Conservation (phyloP, 306 rosid species). For the Boehmeria nivea region DNA sequence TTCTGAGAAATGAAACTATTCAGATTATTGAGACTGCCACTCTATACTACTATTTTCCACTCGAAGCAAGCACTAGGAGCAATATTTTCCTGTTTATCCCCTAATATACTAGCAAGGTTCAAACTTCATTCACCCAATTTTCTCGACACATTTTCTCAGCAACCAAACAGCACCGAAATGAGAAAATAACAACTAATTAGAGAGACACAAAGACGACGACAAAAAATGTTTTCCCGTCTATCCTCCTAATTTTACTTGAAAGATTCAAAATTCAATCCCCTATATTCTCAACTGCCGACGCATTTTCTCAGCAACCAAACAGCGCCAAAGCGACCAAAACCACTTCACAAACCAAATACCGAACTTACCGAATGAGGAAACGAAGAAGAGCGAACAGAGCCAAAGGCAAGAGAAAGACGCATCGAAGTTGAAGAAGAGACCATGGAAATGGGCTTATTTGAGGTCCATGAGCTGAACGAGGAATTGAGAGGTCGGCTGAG, state of each 20-base stretch:
- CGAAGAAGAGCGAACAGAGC: constrained; percentile 27
- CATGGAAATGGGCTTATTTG: constrained; percentile 28
- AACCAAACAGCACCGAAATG: neutral
- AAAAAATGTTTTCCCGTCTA: too few species aligned
- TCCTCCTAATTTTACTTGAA: too few species aligned
- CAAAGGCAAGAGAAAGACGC: constrained; percentile 26
- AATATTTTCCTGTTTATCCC: too few species aligned
- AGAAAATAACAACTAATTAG: too few species aligned
- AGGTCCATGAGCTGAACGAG: constrained; percentile 33
- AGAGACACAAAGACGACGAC: too few species aligned
- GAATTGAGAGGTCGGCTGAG: constrained; percentile 34
- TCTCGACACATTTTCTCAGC: too few species aligned
- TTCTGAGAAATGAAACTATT: neutral
- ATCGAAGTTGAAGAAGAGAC: constrained; percentile 24
- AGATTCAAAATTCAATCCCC: too few species aligned
- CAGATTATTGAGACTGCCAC: neutral
- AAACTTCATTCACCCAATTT: too few species aligned
- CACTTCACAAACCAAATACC: neutral
- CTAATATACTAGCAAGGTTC: too few species aligned
- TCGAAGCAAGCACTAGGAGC: neutral
- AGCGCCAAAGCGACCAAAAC: neutral
- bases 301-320: constrained; percentile 23
- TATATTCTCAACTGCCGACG: neutral
- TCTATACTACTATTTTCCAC: neutral
- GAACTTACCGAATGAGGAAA: constrained; percentile 53